Evolutionary conservation across 805 yeast species (phyloP).

Genomic region (Kazachstania taianensis): DNA sequence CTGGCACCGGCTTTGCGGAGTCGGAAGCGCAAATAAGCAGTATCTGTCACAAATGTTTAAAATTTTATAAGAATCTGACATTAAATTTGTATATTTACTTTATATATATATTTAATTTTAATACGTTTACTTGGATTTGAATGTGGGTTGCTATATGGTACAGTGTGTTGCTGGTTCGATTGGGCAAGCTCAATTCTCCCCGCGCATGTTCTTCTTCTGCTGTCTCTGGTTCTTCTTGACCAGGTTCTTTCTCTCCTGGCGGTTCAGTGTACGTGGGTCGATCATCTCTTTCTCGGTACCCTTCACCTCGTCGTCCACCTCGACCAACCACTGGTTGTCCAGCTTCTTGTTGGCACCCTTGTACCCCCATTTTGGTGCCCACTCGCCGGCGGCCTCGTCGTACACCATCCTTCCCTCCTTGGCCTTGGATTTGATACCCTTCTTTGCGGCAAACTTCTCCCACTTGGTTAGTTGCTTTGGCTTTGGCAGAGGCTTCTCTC

Average conservation of each 20-base stretch:
- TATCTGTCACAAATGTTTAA: background rate
- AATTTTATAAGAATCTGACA: too few species aligned
- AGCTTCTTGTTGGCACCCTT: conserved; percentile 81
- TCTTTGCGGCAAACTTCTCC: conserved; percentile 93
- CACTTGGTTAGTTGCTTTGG: conserved; percentile 88
- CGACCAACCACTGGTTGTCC: conserved; percentile 93
- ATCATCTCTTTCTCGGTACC: conserved; percentile 53
- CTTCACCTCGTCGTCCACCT: conserved; percentile 67
- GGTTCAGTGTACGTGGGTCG: conserved; percentile 75
- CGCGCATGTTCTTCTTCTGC: conserved; percentile 77
- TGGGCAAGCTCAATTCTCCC: too few species aligned
- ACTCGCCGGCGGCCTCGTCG: conserved; percentile 83
- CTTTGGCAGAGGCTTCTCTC: conserved; percentile 94
- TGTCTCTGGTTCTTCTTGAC: conserved; percentile 63
- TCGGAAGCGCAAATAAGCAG: background rate
- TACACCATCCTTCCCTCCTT: conserved; percentile 81
- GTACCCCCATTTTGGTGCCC: conserved; percentile 99
- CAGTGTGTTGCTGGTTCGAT: too few species aligned
- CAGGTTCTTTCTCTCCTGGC: conserved; percentile 76
- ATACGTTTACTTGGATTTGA: too few species aligned
- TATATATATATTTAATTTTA: too few species aligned
- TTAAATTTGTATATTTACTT: too few species aligned
- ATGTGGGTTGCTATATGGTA: too few species aligned
- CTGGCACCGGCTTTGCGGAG: too few species aligned
- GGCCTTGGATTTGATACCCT: conserved; percentile 86